Conservation (phyloP, 768 basidiomycete species). For the Boletellus ananiceps region DNA sequence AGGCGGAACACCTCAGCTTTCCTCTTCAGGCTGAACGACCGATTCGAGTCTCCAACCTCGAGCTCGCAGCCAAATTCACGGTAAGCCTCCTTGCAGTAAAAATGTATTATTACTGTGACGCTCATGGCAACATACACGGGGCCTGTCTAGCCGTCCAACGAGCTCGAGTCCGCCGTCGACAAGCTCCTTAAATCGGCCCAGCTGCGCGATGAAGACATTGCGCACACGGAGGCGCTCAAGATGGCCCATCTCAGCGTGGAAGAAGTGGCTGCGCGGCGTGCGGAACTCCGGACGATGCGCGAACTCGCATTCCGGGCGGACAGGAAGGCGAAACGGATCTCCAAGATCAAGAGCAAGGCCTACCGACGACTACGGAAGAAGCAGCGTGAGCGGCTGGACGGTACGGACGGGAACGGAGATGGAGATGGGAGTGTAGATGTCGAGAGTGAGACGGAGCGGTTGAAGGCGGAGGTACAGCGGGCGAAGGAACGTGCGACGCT, state of each 20-base stretch:
- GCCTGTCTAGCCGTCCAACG: slow-evolving; percentile 64
- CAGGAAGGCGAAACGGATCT: slow-evolving; percentile 79
- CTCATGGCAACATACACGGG: background rate
- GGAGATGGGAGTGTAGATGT: slow-evolving; percentile 13
- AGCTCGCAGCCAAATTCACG: slow-evolving; percentile 81
- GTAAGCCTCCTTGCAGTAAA: slow-evolving; percentile 33
- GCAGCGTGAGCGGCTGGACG: slow-evolving; percentile 58
- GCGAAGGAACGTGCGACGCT: slow-evolving; percentile 89
- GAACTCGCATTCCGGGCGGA: slow-evolving; percentile 94
- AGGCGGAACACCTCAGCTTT: slow-evolving; percentile 87
- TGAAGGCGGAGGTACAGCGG: slow-evolving; percentile 73
- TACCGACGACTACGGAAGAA: slow-evolving; percentile 84
- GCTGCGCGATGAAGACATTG: slow-evolving; percentile 76
- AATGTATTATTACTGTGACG: background rate
- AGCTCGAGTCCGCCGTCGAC: slow-evolving; percentile 81
- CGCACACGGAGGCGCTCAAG: slow-evolving; percentile 74
- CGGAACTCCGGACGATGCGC: slow-evolving; percentile 81
- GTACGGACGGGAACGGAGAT: slow-evolving; percentile 37
- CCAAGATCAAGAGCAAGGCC: slow-evolving; percentile 95
- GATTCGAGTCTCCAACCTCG: slow-evolving; percentile 61
- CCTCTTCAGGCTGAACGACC: slow-evolving; percentile 66
- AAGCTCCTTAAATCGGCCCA: slow-evolving; percentile 76
- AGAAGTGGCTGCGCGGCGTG: slow-evolving; percentile 77
- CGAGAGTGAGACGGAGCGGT: slow-evolving; percentile 44
- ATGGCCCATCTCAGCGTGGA: slow-evolving; percentile 80